Evolutionary conservation across 495 filamentous ascomycete genomes (phyloP).

Genomic region (Corynascus novoguineensis): DNA sequence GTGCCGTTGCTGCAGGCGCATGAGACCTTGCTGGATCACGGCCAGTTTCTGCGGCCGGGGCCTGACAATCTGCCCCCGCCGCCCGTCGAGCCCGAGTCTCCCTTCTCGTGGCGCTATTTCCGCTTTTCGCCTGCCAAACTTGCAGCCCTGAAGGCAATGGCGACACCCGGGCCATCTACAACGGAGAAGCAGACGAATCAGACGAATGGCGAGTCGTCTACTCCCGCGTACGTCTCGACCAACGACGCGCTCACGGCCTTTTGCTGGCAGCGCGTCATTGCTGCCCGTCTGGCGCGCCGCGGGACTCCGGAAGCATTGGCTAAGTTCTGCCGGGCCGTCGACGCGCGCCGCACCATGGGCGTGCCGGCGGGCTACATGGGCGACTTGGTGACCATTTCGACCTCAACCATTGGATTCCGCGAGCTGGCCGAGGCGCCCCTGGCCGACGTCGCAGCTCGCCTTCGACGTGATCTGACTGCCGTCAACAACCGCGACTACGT

Average conservation of each 20-base stretch:
- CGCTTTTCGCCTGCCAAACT: background rate
- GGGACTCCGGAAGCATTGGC: background rate
- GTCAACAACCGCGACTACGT: slow-evolving; percentile 1
- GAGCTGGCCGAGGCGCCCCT: slow-evolving; percentile 1
- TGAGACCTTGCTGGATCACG: background rate
- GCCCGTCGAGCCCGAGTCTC: background rate
- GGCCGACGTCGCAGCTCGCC: background rate
- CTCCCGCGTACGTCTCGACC: background rate
- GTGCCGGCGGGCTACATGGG: background rate
- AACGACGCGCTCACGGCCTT: background rate
- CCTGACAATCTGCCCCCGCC: background rate
- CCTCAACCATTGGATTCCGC: background rate
- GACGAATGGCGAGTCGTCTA: no score
- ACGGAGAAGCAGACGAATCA: background rate
- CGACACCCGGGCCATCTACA: background rate
- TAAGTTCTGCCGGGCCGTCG: background rate
- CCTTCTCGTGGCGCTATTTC: background rate
- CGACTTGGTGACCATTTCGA: background rate
- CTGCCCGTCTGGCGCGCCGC: background rate
- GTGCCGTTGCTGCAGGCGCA: background rate
- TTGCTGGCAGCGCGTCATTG: background rate
- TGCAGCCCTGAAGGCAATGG: background rate
- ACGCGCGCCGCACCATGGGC: background rate
- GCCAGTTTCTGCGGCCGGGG: background rate
- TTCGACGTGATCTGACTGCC: background rate